A percentile compares a stretch with the other conserved stretches of the same genome.
phyloP scores from a whole-genome alignment of 176 grass and related monocot species.

The Aegilops umbellulata region DNA sequence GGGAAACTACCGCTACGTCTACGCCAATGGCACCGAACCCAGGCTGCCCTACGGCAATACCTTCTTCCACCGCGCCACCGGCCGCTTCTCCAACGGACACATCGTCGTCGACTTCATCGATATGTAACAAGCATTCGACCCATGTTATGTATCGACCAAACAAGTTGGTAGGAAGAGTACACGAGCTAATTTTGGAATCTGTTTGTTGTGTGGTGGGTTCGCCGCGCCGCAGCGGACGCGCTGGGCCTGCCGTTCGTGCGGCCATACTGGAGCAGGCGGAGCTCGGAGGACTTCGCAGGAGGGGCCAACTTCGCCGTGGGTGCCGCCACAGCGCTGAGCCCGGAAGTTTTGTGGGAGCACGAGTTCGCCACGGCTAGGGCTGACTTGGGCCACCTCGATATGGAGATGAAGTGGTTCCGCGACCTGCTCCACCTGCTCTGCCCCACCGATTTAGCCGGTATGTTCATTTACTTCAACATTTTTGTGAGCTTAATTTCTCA shows the following conservation, averaged over 20 bases:
- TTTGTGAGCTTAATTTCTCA: too few relatives aligned
- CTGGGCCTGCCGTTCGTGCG: slow-evolving; percentile 42
- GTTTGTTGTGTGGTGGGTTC: neutral
- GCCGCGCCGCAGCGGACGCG: slow-evolving; percentile 33
- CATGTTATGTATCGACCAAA: too few relatives aligned
- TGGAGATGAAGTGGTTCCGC: slow-evolving; percentile 75
- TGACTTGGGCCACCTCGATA: slow-evolving; percentile 46
- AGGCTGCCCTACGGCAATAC: slow-evolving; percentile 62
- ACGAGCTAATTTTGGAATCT: neutral
- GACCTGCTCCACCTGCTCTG: slow-evolving; percentile 44
- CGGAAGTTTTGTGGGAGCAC: slow-evolving; percentile 44
- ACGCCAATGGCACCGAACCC: slow-evolving; percentile 15
- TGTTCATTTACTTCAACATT: neutral
- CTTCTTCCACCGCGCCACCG: slow-evolving; percentile 67
- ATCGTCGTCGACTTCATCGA: slow-evolving; percentile 69
- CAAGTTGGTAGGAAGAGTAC: neutral
- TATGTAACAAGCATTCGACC: neutral
- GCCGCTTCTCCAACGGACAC: slow-evolving; percentile 68
- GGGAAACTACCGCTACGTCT: slow-evolving; percentile 47
- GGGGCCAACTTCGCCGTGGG: slow-evolving; percentile 80
- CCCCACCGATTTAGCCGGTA: slow-evolving; percentile 15
- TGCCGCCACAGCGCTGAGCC: slow-evolving; percentile 62
- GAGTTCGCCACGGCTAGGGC: slow-evolving; percentile 24
- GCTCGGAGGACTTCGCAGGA: slow-evolving; percentile 35
- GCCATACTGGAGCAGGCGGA: slow-evolving; percentile 47